Evolutionary conservation across 2,329 filamentous ascomycete species (phyloP).

Genomic region (Talaromyces marneffei): DNA sequence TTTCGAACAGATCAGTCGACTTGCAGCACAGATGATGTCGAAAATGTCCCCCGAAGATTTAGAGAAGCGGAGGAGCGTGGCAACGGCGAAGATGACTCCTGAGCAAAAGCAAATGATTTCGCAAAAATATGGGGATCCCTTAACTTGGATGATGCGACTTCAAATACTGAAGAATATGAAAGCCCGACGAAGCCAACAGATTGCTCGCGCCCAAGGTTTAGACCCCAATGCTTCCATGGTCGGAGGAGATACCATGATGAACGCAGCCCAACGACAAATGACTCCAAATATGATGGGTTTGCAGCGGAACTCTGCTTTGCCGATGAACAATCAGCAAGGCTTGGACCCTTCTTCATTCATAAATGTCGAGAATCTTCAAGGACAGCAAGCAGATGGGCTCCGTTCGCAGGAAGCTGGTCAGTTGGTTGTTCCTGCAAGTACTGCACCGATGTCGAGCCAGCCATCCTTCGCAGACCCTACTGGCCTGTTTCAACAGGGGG

Average conservation of each 20-base stretch:
- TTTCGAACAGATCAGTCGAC: conserved; percentile 38
- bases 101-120: conserved; percentile 45
- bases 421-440: conserved; percentile 59
- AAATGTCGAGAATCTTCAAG: conserved; percentile 51
- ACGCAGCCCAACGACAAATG: conserved; percentile 36
- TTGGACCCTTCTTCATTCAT: conserved; percentile 36
- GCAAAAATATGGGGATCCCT: conserved; percentile 43
- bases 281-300: conserved; percentile 38
- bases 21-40: conserved; percentile 45
- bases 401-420: conserved; percentile 57
- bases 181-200: conserved; percentile 29
- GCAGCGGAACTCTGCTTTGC: conserved; percentile 33
- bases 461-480: conserved; percentile 35
- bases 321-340: conserved; percentile 27
- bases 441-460: conserved; percentile 44
- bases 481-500: conserved; percentile 34
- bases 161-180: conserved; percentile 42
- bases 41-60: conserved; percentile 41
- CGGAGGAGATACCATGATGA: conserved; percentile 34
- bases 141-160: conserved; percentile 47
- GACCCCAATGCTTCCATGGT: conserved; percentile 27
- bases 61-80: conserved; percentile 44
- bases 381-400: conserved; percentile 57
- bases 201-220: conserved; percentile 21
- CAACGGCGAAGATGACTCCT: conserved; percentile 40